A percentile compares a stretch with the other conserved stretches of the same genome.
Conservation (phyloP, 208 protist species). For the Trichomonas gallinae region DNA sequence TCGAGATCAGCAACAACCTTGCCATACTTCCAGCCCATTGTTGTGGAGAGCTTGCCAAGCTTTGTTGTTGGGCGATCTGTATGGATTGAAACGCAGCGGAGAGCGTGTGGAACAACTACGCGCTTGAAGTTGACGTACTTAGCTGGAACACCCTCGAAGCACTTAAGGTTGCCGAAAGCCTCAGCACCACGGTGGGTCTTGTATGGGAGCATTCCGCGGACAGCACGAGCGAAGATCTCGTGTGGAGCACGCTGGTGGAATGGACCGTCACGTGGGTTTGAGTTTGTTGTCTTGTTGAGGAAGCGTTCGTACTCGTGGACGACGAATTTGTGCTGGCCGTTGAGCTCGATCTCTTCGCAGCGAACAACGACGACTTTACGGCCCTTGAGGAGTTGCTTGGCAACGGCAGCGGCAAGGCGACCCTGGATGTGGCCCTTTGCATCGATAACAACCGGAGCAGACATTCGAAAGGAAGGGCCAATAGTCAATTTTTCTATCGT, state of each 20-base stretch:
- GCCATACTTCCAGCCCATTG: no score
- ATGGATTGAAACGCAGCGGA: conserved; percentile 51
- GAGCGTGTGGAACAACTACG: conserved; percentile 59
- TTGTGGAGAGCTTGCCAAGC: no score
- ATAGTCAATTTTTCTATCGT: neutral
- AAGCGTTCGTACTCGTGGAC: conserved; percentile 54
- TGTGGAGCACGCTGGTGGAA: conserved; percentile 89
- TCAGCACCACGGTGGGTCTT: conserved; percentile 61
- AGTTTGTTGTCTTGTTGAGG: conserved; percentile 80
- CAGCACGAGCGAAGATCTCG: conserved; percentile 73
- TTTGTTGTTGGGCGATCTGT: conserved; percentile 44
- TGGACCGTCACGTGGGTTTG: conserved; percentile 85
- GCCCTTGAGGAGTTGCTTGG: conserved; percentile 86
- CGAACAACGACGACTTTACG: conserved; percentile 81
- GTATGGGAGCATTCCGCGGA: conserved; percentile 92
- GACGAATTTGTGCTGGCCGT: neutral
- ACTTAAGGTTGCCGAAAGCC: conserved; percentile 56
- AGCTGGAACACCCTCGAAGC: conserved; percentile 70
- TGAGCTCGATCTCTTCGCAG: neutral
- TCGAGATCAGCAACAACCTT: no score
- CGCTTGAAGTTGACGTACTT: conserved; percentile 67
- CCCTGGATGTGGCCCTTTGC: conserved; percentile 86
- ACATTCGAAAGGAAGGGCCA: neutral
- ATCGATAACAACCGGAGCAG: conserved; percentile 71
- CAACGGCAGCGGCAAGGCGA: conserved; percentile 80